A percentile compares a stretch with the other conserved stretches of the same genome.
Conservation (phyloP, 305 asterid genomes). For the Fraxinus baroniana region DNA sequence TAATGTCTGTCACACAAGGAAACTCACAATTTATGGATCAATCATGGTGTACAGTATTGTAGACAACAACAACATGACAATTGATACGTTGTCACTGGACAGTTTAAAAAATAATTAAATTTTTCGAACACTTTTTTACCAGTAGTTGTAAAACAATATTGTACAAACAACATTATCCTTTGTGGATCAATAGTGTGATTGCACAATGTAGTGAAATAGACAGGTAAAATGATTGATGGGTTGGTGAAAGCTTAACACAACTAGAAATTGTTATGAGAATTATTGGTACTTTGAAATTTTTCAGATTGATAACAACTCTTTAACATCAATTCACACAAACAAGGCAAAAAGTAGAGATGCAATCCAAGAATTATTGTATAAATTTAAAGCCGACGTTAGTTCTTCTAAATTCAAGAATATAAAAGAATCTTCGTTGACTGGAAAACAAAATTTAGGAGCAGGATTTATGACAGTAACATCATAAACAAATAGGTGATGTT, state of each 20-base stretch:
- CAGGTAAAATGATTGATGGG: constrained; percentile 21
- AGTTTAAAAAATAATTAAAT: too few species aligned
- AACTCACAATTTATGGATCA: not conserved
- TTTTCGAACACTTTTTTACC: too few species aligned
- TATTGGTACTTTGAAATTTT: not conserved
- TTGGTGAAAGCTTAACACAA: not conserved
- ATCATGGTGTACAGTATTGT: not conserved
- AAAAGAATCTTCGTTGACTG: not conserved
- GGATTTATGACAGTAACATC: not conserved
- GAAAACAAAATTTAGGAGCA: not conserved
- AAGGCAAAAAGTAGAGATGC: not conserved
- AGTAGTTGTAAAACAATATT: too few species aligned
- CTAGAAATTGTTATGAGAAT: not conserved
- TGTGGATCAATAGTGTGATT: not conserved
- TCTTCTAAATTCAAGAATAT: not conserved
- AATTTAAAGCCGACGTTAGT: not conserved
- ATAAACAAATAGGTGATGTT: not conserved
- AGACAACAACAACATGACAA: not conserved
- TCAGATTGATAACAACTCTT: not conserved
- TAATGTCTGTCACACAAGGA: constrained; percentile 16
- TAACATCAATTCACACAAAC: not conserved
- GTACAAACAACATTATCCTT: not conserved
- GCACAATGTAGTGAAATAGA: not conserved
- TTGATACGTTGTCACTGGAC: not conserved
- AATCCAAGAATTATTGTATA: not conserved